These are phyloP conservation scores for Agrocybe praecox DNA, from an alignment of 768 basidiomycete species.

Conservation along the genomic window DNA sequence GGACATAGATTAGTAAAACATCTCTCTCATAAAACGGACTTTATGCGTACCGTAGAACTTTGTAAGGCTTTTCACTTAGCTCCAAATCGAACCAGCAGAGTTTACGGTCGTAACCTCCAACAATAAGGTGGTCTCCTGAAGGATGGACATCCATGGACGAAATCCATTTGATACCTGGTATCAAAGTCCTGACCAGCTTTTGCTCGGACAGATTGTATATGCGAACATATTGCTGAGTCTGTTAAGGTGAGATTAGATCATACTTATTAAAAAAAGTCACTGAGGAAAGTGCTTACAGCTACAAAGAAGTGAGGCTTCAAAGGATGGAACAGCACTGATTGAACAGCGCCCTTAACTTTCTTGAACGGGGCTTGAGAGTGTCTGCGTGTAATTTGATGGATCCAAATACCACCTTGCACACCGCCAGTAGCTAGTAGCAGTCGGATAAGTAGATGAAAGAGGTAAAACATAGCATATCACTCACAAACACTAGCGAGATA, in stretches of 20 bases:
- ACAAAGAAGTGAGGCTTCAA: slow-evolving; percentile 96
- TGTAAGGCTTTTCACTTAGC: slow-evolving; percentile 95
- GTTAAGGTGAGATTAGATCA: slow-evolving; percentile 7
- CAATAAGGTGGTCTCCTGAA: slow-evolving; percentile 93
- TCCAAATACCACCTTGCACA: slow-evolving; percentile 86
- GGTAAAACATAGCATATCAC: slow-evolving; percentile 33
- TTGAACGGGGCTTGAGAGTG: slow-evolving; percentile 99
- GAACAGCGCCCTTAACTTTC: slow-evolving; percentile 89
- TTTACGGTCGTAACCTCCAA: slow-evolving; percentile 97
- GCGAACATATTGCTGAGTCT: slow-evolving; percentile 97
- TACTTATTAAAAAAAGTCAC: slow-evolving; percentile 11
- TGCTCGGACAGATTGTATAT: slow-evolving; percentile 95
- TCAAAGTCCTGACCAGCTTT: slow-evolving; percentile 89
- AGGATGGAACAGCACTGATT: slow-evolving; percentile 94
- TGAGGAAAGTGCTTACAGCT: slow-evolving; percentile 62
- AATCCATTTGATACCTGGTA: slow-evolving; percentile 96
- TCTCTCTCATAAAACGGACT: neutral
- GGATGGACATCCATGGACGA: slow-evolving; percentile 97
- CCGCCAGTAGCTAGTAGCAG: slow-evolving; percentile 59
- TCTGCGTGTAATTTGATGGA: slow-evolving; percentile 91
- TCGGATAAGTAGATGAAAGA: slow-evolving; percentile 10
- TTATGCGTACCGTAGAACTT: slow-evolving; percentile 77
- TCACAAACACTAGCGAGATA: slow-evolving; percentile 94
- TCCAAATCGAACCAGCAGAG: slow-evolving; percentile 99
- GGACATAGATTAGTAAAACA: slow-evolving; percentile 1